Percentiles rank a stretch among this genome's conserved stretches.
phyloP scores from a whole-genome alignment of 441 rosid species.

The Pelargonium cotyledonis region DNA sequence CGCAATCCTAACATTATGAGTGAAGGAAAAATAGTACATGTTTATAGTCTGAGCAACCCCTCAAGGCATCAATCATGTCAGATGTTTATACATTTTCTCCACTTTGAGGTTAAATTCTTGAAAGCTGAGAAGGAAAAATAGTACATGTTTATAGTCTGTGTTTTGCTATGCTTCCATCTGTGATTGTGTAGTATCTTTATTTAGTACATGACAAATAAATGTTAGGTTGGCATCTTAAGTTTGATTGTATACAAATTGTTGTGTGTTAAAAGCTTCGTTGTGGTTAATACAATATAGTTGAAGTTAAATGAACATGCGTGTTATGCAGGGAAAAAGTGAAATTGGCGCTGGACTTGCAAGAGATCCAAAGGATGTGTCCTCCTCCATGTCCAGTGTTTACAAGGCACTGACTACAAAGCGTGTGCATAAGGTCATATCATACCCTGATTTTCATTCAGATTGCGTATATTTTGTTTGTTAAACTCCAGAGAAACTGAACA shows the following conservation, averaged over 20 bases:
- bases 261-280: not conserved
- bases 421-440: slow-evolving; percentile 9
- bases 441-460: not conserved
- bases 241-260: too few relatives aligned
- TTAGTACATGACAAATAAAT: too few relatives aligned
- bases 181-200: not conserved
- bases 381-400: not conserved
- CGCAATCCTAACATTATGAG: too few relatives aligned
- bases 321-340: slow-evolving; percentile 13
- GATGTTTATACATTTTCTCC: too few relatives aligned
- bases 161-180: not conserved
- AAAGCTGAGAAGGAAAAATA: not conserved
- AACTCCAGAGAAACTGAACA: not conserved
- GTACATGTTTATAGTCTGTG: too few relatives aligned
- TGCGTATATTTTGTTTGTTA: not conserved
- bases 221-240: too few relatives aligned
- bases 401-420: slow-evolving; percentile 3
- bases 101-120: not conserved
- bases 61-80: not conserved
- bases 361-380: not conserved
- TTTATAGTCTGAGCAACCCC: slow-evolving; percentile 5
- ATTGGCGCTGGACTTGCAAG: not conserved
- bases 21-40: too few relatives aligned
- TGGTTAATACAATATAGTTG: not conserved
- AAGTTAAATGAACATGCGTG: not conserved